Evolutionary conservation across 441 rosid species (phyloP).

Genomic region (Pelargonium citronellum): DNA sequence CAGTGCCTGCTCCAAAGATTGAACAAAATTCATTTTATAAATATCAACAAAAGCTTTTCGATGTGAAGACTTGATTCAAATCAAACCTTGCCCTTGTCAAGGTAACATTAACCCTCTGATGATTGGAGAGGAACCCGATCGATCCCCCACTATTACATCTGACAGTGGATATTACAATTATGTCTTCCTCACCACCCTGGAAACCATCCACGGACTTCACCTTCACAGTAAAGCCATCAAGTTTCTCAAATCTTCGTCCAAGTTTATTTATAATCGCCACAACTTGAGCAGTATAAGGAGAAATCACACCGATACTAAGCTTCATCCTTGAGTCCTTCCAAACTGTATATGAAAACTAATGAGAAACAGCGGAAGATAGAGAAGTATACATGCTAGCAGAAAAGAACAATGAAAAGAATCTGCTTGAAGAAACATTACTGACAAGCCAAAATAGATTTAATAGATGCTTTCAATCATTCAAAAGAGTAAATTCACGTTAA

Average conservation of each 20-base stretch:
- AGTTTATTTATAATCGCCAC: slow-evolving; percentile 28
- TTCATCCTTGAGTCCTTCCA: slow-evolving; percentile 22
- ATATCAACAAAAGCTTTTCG: neutral
- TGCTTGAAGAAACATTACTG: neutral
- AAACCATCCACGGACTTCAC: slow-evolving; percentile 36
- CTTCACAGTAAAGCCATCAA: slow-evolving; percentile 25
- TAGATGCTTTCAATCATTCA: neutral
- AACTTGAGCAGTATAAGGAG: slow-evolving; percentile 37
- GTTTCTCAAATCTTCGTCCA: slow-evolving; percentile 16
- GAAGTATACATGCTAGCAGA: neutral
- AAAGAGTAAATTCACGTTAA: neutral
- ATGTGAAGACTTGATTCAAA: neutral
- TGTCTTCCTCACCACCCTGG: slow-evolving; percentile 40
- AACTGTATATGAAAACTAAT: slow-evolving; percentile 18
- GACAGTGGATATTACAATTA: slow-evolving; percentile 33
- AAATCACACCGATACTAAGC: slow-evolving; percentile 33
- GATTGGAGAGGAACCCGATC: slow-evolving; percentile 25
- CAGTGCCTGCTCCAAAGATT: slow-evolving; percentile 25
- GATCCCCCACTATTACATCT: slow-evolving; percentile 25
- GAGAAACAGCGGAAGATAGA: neutral
- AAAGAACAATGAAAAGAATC: neutral
- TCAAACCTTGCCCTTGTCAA: slow-evolving; percentile 36
- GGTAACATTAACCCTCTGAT: slow-evolving; percentile 32
- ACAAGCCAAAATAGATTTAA: neutral
- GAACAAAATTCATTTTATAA: neutral